Evolutionary conservation across 352 stramenopile species (phyloP).

Genomic region (Globisporangium perplexum): DNA sequence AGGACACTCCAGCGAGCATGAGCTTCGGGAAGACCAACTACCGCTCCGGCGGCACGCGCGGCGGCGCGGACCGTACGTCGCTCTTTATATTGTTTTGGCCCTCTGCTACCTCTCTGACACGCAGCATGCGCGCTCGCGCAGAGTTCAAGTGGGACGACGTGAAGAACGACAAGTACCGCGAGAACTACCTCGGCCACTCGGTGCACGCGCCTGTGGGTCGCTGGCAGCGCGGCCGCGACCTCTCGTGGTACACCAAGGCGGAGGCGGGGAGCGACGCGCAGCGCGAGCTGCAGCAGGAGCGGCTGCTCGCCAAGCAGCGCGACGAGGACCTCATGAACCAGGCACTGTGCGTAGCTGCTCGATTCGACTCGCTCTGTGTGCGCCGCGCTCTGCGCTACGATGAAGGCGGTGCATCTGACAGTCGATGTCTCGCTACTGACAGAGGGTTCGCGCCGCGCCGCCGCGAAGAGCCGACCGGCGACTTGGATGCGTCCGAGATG

Average conservation of each 20-base stretch:
- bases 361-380: too few species aligned
- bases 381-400: too few species aligned
- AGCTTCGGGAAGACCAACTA: conserved; percentile 87
- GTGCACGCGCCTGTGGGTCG: conserved; percentile 82
- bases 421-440: background rate
- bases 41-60: conserved; percentile 78
- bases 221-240: conserved; percentile 89
- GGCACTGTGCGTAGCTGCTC: conserved; percentile 51
- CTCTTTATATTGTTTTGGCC: background rate
- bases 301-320: conserved; percentile 65
- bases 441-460: conserved; percentile 65
- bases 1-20: conserved; percentile 23
- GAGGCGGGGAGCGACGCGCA: conserved; percentile 30
- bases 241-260: conserved; percentile 87
- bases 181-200: conserved; percentile 90
- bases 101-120: background rate
- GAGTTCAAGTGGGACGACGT: conserved; percentile 94
- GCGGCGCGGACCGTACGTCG: conserved; percentile 79
- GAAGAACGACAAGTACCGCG: conserved; percentile 91
- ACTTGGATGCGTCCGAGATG: conserved; percentile 72
- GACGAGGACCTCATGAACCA: conserved; percentile 90
- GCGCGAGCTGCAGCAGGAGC: conserved; percentile 53
- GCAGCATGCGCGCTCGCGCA: conserved; percentile 8
- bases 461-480: conserved; percentile 31
- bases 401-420: too few species aligned